These are phyloP conservation scores for Calocybe gambosa DNA, from an alignment of 1,284 basidiomycete species.

Conservation along the genomic window DNA sequence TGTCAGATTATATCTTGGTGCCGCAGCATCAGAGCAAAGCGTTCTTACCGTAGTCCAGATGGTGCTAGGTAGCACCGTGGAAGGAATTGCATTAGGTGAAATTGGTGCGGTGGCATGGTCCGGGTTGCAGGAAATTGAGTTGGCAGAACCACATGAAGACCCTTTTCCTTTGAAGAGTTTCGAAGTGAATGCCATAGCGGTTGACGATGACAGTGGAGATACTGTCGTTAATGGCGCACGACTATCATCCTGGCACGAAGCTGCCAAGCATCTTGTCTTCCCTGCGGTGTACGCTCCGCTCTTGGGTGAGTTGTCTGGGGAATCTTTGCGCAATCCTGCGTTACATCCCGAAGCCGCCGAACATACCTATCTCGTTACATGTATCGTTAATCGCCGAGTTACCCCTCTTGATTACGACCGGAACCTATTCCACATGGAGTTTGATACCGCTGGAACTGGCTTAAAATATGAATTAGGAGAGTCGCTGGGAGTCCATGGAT, in stretches of 20 bases:
- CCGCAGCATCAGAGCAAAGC: constrained; percentile 44
- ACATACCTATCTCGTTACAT: constrained; percentile 90
- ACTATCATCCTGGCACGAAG: constrained; percentile 76
- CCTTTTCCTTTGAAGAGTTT: constrained; percentile 46
- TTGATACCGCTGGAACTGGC: constrained; percentile 88
- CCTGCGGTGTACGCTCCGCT: constrained; percentile 70
- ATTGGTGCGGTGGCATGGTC: constrained; percentile 53
- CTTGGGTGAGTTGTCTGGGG: constrained; percentile 29
- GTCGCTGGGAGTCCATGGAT: constrained; percentile 95
- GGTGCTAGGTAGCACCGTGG: constrained; percentile 35
- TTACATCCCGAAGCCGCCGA: constrained; percentile 86
- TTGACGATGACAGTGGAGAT: constrained; percentile 48
- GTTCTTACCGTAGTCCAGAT: constrained; percentile 46
- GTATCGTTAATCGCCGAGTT: constrained; percentile 90
- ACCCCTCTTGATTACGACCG: constrained; percentile 95
- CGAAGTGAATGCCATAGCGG: constrained; percentile 65
- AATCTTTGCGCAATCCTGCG: constrained; percentile 56
- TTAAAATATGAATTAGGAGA: constrained; percentile 96
- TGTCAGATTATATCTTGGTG: constrained; percentile 66
- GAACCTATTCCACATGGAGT: constrained; percentile 98
- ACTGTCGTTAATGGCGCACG: constrained; percentile 57
- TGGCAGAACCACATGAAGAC: constrained; percentile 25
- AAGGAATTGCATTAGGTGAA: constrained; percentile 39
- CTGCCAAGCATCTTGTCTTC: constrained; percentile 87
- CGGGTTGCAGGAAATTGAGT: constrained; percentile 45